Conservation (phyloP, 768 basidiomycete genomes). For the Cystobasidium tubakii region DNA sequence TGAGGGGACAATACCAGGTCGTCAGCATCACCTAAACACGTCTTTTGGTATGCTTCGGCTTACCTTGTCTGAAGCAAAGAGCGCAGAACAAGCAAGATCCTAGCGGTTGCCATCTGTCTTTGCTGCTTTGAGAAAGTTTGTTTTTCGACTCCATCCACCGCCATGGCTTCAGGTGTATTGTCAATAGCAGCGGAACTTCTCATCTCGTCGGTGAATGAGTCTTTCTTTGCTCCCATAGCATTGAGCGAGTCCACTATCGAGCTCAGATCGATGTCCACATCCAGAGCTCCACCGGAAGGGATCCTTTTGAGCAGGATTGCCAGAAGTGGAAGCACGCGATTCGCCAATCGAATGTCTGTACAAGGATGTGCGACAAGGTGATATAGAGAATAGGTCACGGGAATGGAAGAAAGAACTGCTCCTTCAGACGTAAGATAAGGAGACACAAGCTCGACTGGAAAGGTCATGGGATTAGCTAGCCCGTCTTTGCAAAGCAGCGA, state of each 20-base stretch:
- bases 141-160: background rate
- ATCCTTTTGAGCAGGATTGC: background rate
- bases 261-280: constrained; percentile 24
- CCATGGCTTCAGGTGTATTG: background rate
- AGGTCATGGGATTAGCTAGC: background rate
- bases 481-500: background rate
- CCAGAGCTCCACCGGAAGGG: background rate
- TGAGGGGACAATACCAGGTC: too few species aligned
- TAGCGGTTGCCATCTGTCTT: background rate
- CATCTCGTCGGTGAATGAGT: background rate
- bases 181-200: constrained; percentile 1
- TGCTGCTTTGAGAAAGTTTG: background rate
- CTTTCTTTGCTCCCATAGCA: constrained; percentile 19
- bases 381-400: constrained; percentile 19
- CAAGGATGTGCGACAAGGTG: constrained; percentile 23
- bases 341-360: constrained; percentile 3
- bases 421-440: background rate
- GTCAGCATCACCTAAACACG: background rate
- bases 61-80: constrained; percentile 6
- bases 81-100: constrained; percentile 6
- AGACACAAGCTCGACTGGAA: constrained; percentile 23
- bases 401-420: background rate
- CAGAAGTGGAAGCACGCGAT: background rate
- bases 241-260: background rate
- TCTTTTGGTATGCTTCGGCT: background rate